phyloP scores from a whole-genome alignment of 2,329 filamentous ascomycete genomes.

The Nemania abortiva region DNA sequence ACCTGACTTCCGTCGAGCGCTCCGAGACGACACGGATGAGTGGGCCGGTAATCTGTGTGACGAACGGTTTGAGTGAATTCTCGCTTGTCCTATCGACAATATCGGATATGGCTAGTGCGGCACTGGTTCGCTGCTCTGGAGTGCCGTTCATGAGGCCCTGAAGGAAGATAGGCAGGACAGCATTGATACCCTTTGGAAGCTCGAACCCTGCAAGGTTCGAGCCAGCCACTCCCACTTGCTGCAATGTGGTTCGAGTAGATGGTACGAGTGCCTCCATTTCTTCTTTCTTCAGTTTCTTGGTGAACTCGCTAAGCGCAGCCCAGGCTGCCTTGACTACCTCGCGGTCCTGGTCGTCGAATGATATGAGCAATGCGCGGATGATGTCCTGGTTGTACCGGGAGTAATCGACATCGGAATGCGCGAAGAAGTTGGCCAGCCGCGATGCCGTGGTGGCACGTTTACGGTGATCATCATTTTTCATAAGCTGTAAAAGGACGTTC shows the following conservation, averaged over 20 bases:
- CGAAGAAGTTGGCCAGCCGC: constrained; percentile 89
- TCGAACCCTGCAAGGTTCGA: constrained; percentile 87
- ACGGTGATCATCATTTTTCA: constrained; percentile 93
- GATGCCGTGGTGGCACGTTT: constrained; percentile 81
- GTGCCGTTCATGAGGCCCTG: constrained; percentile 98
- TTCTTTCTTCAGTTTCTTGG: constrained; percentile 91
- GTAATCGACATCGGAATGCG: constrained; percentile 84
- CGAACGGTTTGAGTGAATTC: constrained; percentile 89
- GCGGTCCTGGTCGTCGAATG: constrained; percentile 87
- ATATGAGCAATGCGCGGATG: constrained; percentile 88
- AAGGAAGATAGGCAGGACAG: constrained; percentile 94
- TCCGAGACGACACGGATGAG: constrained; percentile 98
- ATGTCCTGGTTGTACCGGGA: constrained; percentile 97
- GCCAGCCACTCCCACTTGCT: constrained; percentile 89
- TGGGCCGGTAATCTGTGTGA: constrained; percentile 97
- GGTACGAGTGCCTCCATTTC: constrained; percentile 95
- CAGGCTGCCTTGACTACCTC: constrained; percentile 91
- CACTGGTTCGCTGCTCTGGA: constrained; percentile 88
- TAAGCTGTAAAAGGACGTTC: constrained; percentile 87
- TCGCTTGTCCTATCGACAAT: constrained; percentile 93
- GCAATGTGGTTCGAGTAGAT: constrained; percentile 86
- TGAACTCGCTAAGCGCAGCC: constrained; percentile 87
- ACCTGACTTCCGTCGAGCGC: constrained; percentile 94
- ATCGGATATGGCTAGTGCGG: constrained; percentile 93
- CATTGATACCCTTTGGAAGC: constrained; percentile 96